Conservation (phyloP, 129 eudicot species). For the Calendula officinalis region DNA sequence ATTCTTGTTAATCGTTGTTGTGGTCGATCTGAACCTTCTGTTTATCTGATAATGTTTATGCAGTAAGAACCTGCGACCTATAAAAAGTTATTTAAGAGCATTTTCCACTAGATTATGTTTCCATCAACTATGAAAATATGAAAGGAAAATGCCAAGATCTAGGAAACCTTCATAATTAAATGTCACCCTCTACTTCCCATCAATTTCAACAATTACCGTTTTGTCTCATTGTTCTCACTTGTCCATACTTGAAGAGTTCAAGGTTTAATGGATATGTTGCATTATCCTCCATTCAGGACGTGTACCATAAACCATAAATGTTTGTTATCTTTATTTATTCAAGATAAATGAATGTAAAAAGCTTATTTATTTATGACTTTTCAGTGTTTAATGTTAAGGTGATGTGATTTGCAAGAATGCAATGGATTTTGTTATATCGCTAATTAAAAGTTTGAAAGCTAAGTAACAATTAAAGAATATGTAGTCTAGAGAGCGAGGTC, state of each 20-base stretch:
- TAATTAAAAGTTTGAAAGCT: no score
- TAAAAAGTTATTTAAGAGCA: no score
- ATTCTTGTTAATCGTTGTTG: no score
- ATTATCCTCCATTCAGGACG: conserved; percentile 5
- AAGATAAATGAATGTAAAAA: no score
- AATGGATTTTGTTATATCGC: background rate
- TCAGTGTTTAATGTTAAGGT: background rate
- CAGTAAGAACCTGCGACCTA: no score
- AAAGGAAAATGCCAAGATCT: conserved; percentile 21
- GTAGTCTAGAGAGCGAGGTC: no score
- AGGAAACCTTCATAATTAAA: conserved; percentile 6
- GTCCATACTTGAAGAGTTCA: conserved; percentile 24
- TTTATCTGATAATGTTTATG: no score
- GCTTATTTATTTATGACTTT: no score
- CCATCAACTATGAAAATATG: background rate
- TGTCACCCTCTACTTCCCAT: conserved; percentile 4
- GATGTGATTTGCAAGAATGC: background rate
- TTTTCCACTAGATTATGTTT: no score
- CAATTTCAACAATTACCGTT: conserved; percentile 21
- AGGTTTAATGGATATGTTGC: conserved; percentile 23
- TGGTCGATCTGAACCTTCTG: no score
- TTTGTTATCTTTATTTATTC: background rate
- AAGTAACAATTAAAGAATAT: no score
- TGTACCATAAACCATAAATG: background rate
- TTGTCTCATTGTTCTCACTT: conserved; percentile 22